phyloP scores from a whole-genome alignment of 2,329 filamentous ascomycete species.

The Fusarium domesticum region DNA sequence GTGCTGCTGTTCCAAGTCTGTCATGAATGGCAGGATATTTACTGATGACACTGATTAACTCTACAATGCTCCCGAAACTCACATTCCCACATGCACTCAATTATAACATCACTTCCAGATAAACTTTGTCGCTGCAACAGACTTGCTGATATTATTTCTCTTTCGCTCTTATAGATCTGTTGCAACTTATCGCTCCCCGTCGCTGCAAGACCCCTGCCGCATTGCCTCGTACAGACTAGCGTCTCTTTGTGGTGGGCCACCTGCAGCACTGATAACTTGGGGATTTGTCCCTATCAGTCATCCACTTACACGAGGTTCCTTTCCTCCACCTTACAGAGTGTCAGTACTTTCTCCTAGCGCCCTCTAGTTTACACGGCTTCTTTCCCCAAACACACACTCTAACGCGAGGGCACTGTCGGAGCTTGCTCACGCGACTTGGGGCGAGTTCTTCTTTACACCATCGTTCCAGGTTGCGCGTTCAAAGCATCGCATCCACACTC shows the following conservation, averaged over 20 bases:
- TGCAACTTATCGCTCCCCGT: conserved; percentile 14
- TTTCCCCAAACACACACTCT: conserved; percentile 9
- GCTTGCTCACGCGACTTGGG: not conserved
- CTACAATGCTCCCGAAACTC: not conserved
- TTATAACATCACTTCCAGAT: not conserved
- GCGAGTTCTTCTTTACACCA: conserved; percentile 13
- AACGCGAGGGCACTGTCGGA: not conserved
- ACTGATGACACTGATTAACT: not conserved
- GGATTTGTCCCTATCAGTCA: conserved; percentile 18
- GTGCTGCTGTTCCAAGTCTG: conserved; percentile 2
- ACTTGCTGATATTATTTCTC: conserved; percentile 27
- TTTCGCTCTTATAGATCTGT: conserved; percentile 24
- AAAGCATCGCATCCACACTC: conserved; percentile 5
- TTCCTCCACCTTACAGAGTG: conserved; percentile 16
- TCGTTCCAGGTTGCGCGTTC: conserved; percentile 18
- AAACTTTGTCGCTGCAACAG: conserved; percentile 2
- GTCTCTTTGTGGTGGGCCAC: conserved; percentile 22
- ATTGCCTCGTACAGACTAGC: conserved; percentile 22
- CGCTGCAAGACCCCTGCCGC: conserved; percentile 20
- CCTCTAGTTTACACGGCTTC: conserved; percentile 12
- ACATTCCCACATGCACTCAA: not conserved
- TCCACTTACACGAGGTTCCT: conserved; percentile 18
- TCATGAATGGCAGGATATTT: conserved; percentile 3
- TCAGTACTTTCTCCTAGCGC: conserved; percentile 24
- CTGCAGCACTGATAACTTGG: conserved; percentile 22